Conservation (phyloP, 2,329 filamentous ascomycete genomes). For the Aspergillus puulaauensis region DNA sequence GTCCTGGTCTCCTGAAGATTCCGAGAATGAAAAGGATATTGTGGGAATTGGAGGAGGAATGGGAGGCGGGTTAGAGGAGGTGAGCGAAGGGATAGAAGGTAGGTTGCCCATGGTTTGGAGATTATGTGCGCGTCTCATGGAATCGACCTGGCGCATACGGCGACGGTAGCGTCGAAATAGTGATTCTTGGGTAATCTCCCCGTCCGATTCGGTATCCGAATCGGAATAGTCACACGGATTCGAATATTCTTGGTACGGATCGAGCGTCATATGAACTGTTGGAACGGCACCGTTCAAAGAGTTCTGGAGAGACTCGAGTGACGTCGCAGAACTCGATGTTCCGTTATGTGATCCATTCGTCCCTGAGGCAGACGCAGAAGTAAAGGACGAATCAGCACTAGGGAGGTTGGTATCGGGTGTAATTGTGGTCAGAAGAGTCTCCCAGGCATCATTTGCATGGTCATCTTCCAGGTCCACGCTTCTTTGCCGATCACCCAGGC, state of each 20-base stretch:
- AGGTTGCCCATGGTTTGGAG: slow-evolving; percentile 33
- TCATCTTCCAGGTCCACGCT: slow-evolving; percentile 67
- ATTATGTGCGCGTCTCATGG: slow-evolving; percentile 24
- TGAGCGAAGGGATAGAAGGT: slow-evolving; percentile 19
- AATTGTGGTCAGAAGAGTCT: slow-evolving; percentile 75
- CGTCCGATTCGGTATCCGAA: slow-evolving; percentile 35
- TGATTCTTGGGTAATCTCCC: slow-evolving; percentile 22
- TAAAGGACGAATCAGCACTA: slow-evolving; percentile 79
- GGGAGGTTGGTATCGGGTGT: slow-evolving; percentile 79
- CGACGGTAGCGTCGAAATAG: slow-evolving; percentile 20
- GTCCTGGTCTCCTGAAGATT: slow-evolving; percentile 33
- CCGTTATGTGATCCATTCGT: slow-evolving; percentile 26
- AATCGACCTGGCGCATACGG: slow-evolving; percentile 19
- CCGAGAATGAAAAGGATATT: slow-evolving; percentile 31
- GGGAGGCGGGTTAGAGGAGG: neutral
- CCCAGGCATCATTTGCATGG: slow-evolving; percentile 65
- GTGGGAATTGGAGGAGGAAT: slow-evolving; percentile 34
- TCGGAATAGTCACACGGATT: slow-evolving; percentile 40
- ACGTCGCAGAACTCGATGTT: slow-evolving; percentile 35
- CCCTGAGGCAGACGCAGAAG: slow-evolving; percentile 50
- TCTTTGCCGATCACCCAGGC: slow-evolving; percentile 79
- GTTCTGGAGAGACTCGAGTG: slow-evolving; percentile 44
- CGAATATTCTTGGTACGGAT: slow-evolving; percentile 35
- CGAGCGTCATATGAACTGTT: slow-evolving; percentile 29
- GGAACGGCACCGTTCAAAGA: slow-evolving; percentile 21